phyloP scores from a whole-genome alignment of 78 protist species.

The Corallochytrium limacisporum region DNA sequence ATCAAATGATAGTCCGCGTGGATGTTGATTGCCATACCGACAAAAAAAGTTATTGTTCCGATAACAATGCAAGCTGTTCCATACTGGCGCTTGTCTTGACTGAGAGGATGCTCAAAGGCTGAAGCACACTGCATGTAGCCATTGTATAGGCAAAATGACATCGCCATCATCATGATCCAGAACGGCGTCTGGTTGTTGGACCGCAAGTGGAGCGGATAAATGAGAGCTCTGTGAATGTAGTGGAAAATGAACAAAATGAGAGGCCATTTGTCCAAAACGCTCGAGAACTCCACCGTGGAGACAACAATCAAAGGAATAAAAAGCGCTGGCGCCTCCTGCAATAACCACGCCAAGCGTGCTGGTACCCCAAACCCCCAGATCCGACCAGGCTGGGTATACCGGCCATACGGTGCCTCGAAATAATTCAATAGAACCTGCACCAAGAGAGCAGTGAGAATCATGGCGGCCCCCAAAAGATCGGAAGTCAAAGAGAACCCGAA shows the following conservation, averaged over 20 bases:
- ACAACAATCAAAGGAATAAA: neutral
- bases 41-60: neutral
- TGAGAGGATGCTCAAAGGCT: neutral
- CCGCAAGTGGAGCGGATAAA: neutral
- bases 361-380: neutral
- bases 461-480: too few species aligned
- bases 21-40: constrained; percentile 26
- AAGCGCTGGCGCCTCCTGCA: constrained; percentile 14
- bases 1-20: constrained; percentile 29
- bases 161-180: neutral
- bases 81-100: neutral
- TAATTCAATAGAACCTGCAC: too few species aligned
- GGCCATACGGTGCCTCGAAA: constrained; percentile 3
- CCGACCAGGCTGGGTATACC: neutral
- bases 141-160: neutral
- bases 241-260: constrained; percentile 6
- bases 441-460: too few species aligned
- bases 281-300: neutral
- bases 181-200: neutral
- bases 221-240: constrained; percentile 12
- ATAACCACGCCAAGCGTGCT: constrained; percentile 10
- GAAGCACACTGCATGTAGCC: constrained; percentile 15
- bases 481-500: too few species aligned
- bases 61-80: neutral
- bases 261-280: neutral